These are phyloP conservation scores for Pseudogymnoascus sp. DNA, from an alignment of 2,329 filamentous ascomycete species.

Conservation along the genomic window DNA sequence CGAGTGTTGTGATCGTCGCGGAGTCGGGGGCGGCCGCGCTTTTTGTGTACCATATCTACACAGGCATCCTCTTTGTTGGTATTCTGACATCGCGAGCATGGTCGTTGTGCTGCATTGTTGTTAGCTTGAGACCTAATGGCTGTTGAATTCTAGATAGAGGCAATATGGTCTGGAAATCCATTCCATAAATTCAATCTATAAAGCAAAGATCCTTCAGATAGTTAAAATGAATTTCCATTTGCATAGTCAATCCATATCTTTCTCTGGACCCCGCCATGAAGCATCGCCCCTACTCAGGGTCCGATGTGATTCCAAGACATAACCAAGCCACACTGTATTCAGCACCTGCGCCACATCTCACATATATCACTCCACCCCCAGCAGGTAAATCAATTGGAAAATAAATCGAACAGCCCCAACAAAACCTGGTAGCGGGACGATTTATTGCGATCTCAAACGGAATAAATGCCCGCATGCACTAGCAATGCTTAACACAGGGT, in stretches of 20 bases:
- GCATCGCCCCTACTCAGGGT: background rate
- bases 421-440: background rate
- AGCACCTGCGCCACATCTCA: background rate
- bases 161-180: background rate
- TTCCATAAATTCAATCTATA: background rate
- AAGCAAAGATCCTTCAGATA: background rate
- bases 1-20: conserved; percentile 61
- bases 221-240: background rate
- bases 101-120: conserved; percentile 53
- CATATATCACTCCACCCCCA: background rate
- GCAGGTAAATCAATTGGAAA: background rate
- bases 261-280: background rate
- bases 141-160: background rate
- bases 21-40: conserved; percentile 68
- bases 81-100: conserved; percentile 68
- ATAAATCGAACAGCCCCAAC: background rate
- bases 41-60: conserved; percentile 80
- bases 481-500: background rate
- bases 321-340: background rate
- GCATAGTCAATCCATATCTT: background rate
- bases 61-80: conserved; percentile 76
- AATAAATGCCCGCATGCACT: conserved; percentile 1
- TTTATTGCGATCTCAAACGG: conserved; percentile 4
- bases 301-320: background rate
- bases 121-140: background rate